Evolutionary conservation across 2,329 filamentous ascomycete species (phyloP).

Genomic region (Aureobasidium sp.): DNA sequence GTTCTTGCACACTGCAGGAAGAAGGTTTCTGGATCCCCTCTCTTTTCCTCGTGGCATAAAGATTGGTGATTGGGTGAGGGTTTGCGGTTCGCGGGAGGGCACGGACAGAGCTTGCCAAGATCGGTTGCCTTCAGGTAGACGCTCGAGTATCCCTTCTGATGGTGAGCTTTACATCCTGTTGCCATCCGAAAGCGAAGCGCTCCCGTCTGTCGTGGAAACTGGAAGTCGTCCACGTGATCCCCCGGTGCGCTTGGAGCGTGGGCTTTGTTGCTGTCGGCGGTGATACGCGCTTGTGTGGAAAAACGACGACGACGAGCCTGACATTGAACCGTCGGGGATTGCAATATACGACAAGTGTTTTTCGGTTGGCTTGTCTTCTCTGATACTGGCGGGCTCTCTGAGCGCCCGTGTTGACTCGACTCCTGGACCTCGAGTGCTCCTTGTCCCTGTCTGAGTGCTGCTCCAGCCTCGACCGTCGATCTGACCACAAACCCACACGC

Average conservation of each 20-base stretch:
- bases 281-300: constrained; percentile 6
- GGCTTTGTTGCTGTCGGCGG: too few species aligned
- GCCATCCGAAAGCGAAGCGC: too few species aligned
- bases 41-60: not conserved
- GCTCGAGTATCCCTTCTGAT: too few species aligned
- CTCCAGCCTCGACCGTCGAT: constrained; percentile 6
- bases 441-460: not conserved
- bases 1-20: not conserved
- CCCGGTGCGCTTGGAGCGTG: not conserved
- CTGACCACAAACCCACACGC: constrained; percentile 11
- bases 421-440: not conserved
- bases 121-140: too few species aligned
- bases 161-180: too few species aligned
- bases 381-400: constrained; percentile 10
- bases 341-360: not conserved
- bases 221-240: not conserved
- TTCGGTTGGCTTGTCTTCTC: not conserved
- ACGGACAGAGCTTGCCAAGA: not conserved
- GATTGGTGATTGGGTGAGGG: not conserved
- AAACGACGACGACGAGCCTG: constrained; percentile 2
- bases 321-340: not conserved
- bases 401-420: not conserved
- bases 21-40: not conserved
- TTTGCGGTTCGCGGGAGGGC: not conserved
- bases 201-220: too few species aligned